Evolutionary conservation across 495 filamentous ascomycete species (phyloP), one percentile per base, ranked within the genome.

Genomic region (Viridothelium virens): DNA sequence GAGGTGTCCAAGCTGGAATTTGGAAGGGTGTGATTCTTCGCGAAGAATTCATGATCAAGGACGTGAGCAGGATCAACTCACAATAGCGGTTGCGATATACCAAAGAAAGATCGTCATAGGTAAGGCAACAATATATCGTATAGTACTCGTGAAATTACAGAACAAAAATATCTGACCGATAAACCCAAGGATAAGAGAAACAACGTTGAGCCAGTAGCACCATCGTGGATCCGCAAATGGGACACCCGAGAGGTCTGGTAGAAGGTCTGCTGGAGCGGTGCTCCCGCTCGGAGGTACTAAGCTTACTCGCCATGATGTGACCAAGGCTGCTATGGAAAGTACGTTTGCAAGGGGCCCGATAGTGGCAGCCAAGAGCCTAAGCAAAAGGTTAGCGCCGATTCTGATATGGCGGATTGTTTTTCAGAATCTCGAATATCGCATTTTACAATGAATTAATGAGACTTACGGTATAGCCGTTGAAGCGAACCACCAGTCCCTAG

Each of bases 121-220:
- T 36, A 92, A 71, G 3, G 89, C 87, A 61, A 91, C 77, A 63
- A 90, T 89, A 74, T 96, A 96, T 34, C 90, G 83, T 9, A 96
- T 80, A 3, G 85, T 79, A 56, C 84, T 82, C 3, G 92, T 91
- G 80, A 97, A 96, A 76, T 96, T 96, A 66, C 88, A 81, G 1
- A 91, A 74, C n/a, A 92, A 78, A 68, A 89, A 86, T 3, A 90
- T 63, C 71, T 92, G 91, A 3, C 89, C 89, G 1, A 83, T 73
- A 36, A 91, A 82, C 6, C 88, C 89, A 63, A 79, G 85, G 6
- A 80, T 82, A 5, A 92, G 79, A 16, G 87, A 89, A 12, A 83
- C 74, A 2, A 81, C 86, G 74, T 92, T 92, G n/a, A 87, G 66
- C 66, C 68, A 72, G 56, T 77, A 73, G 46, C 73, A 74, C 77